Evolutionary conservation across 1,284 basidiomycete species (phyloP), one percentile per base, ranked within the genome.

Genomic region (Tausonia pullulans): DNA sequence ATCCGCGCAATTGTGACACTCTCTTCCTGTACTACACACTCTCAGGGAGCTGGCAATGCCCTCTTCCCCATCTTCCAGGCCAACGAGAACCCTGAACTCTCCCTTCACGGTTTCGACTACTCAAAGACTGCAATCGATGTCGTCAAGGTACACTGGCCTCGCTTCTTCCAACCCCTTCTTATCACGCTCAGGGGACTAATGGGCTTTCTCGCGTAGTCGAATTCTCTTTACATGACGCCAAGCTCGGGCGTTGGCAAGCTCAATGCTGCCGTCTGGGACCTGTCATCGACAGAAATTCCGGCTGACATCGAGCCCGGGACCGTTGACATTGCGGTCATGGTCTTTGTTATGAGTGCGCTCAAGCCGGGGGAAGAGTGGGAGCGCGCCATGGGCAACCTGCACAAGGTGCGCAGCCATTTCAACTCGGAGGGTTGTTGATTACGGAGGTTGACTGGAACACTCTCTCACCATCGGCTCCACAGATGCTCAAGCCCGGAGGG

Each of bases 281-380:
- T 98, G 46, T 84, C 90, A 0, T 86, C 87, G 40, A 73, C 78
- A 5, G 68, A 68, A 10, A 78, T 92, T 1, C 93, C 93, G 0
- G 77, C 81, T 2, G 83, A 81, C 43, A 72, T 94, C 16, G 75
- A 79, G 58, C 83, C 84, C 5, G 83, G 78, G 11, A 84, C 82
- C 9, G 85, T 94, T 14, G 93, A 99, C 72, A 84, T 98, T 46
- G 80, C 91, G 51, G 84, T 94, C n/a, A 82, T 97, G 69, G 88
- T 99, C 58, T 99, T 97, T 73, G 93, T 98, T 13, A 78, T 98
- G 62, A 94, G 90, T 62, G 96, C 96, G 0, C 78, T 99, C 14
- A 93, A 97, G 73, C 96, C 96, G 0, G 64, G 64, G 0, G 76
- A 84, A 60, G 95, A 99, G 79, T 99, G 96, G 96, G 74, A 78